These are phyloP conservation scores for Trichomonascaceae sp. DNA, from an alignment of 1,139 yeast species.

Conservation along the genomic window DNA sequence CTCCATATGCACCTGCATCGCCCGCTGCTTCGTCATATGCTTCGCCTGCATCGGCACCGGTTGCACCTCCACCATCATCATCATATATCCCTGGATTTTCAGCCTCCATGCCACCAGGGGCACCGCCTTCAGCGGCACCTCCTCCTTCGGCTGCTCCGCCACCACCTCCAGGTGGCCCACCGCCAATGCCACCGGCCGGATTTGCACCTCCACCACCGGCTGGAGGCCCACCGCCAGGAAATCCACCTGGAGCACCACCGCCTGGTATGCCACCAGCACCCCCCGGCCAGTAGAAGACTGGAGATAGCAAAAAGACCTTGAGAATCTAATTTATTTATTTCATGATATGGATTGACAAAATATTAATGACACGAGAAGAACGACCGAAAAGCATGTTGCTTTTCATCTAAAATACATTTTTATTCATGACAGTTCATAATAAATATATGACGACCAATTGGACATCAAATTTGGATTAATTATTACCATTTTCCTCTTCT, in stretches of 20 bases:
- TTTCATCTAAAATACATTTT: background rate
- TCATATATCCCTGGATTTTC: conserved; percentile 7
- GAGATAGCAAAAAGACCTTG: too few relatives aligned
- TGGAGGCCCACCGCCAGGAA: conserved; percentile 15
- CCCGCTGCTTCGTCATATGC: background rate
- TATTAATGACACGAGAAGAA: background rate
- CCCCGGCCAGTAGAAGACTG: background rate
- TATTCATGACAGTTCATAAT: background rate
- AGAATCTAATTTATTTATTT: too few relatives aligned
- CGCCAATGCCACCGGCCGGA: conserved; percentile 18
- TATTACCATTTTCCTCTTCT: background rate
- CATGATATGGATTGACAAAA: background rate
- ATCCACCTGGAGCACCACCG: conserved; percentile 11
- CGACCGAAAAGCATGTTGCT: background rate
- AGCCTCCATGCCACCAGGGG: conserved; percentile 13
- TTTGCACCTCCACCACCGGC: conserved; percentile 17
- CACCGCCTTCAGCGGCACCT: conserved; percentile 15
- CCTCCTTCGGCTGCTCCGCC: conserved; percentile 28
- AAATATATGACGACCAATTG: background rate
- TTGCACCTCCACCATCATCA: background rate
- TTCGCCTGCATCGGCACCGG: background rate
- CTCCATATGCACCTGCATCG: background rate
- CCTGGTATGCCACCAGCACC: conserved; percentile 4
- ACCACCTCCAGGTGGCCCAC: conserved; percentile 20
- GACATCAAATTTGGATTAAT: background rate